phyloP scores from a whole-genome alignment of 75 land plant species.

The Ceratopteris richardii region DNA sequence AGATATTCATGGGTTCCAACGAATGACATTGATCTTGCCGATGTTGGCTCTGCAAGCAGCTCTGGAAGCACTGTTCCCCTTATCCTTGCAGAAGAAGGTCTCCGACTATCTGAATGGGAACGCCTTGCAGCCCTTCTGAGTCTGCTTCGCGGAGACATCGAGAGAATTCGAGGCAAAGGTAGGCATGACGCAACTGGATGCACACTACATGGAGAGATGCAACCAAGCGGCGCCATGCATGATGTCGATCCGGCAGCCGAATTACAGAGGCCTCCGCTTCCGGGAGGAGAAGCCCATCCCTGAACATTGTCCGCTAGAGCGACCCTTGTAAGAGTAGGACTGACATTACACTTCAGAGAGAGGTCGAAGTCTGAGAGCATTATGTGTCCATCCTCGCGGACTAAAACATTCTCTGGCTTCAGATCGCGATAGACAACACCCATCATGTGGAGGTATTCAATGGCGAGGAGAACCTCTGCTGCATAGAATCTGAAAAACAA shows the following conservation, averaged over 20 bases:
- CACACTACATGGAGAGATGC: constrained; percentile 10
- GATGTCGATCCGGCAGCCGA: neutral
- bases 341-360: constrained; percentile 47
- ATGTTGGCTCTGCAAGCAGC: constrained; percentile 50
- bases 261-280: neutral
- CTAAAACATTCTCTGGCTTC: constrained; percentile 70
- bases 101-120: neutral
- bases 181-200: constrained; percentile 3
- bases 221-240: constrained; percentile 2
- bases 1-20: constrained; percentile 87
- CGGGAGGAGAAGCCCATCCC: constrained; percentile 4
- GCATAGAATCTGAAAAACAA: constrained; percentile 42
- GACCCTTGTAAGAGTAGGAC: constrained; percentile 14
- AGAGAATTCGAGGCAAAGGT: neutral
- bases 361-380: constrained; percentile 84
- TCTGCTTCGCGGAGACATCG: no score
- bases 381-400: constrained; percentile 65
- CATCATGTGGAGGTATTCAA: constrained; percentile 60
- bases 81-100: neutral
- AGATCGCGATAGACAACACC: constrained; percentile 73
- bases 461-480: constrained; percentile 59
- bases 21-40: constrained; percentile 50
- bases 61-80: constrained; percentile 11
- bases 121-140: no score
- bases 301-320: neutral